Evolutionary conservation across 2,329 filamentous ascomycete genomes (phyloP), one percentile per base, ranked within the genome.

Genomic region (Elsinoe ampelina): DNA sequence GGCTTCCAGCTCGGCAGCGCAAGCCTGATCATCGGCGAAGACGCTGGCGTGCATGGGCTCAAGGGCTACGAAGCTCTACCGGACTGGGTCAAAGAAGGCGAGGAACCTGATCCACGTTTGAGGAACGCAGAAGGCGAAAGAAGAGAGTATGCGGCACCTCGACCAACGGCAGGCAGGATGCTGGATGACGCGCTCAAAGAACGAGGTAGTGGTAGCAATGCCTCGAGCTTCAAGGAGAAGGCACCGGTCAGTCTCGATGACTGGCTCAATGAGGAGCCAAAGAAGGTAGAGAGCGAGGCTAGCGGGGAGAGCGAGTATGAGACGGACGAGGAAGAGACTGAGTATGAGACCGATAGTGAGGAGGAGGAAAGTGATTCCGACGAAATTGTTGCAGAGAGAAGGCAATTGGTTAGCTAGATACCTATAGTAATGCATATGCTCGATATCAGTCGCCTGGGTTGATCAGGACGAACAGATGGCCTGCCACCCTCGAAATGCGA

Each of bases 1-100:
- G 85, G 83, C 0, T 86, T 92, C 58, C 77, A 85, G 1, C 77
- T 98, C 0, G 93, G 93, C 10, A 93, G 89, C 2, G 83, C 92
- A 1, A 92, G 89, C 13, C 79, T 97, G 0, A 86, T 96, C 0
- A 76, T 97, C 10, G 90, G 88, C 1, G 83, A 84, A 1, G 86
- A 87, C 5, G 83, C 82, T 5, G 87, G 86, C 2, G 71, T 87
- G 8, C 84, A 87, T 58, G 87, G 87, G 0, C 73, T 96, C 8
- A 79, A 78, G 47, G 92, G 91, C 2, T 96, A 96, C 64, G 83
- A 87, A 63, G 69, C 80, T 15, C 71, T 98, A 17, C 91, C 93
- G 0, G 80, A 86, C 20, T 97, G 93, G 93, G 90, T 97, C 0
- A 75, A 81, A 62, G 79, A 81, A 3, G 92, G 90, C 1, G 71